Conservation (phyloP, 768 basidiomycete genomes). For the Lyophyllum semitale region DNA sequence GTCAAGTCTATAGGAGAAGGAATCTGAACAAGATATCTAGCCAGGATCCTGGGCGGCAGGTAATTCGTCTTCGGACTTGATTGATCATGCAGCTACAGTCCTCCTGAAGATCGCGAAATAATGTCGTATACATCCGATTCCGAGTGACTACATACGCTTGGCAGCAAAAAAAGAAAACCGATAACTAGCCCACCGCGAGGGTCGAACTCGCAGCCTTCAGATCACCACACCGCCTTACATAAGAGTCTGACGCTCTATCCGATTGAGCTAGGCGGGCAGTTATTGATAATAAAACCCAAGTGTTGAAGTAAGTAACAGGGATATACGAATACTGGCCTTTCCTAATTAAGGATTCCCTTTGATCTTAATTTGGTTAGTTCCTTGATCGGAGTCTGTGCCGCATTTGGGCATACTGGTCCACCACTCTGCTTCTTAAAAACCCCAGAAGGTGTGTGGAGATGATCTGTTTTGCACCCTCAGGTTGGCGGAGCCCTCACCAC, state of each 20-base stretch:
- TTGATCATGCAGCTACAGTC: too few relatives aligned
- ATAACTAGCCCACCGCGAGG: conserved; percentile 76
- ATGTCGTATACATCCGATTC: too few relatives aligned
- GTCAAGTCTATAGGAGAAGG: too few relatives aligned
- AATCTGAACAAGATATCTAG: too few relatives aligned
- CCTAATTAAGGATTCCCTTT: conserved; percentile 13
- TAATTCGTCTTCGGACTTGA: too few relatives aligned
- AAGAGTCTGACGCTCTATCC: conserved; percentile 65
- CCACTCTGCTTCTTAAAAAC: background rate
- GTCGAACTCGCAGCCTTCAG: conserved; percentile 88
- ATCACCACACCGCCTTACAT: conserved; percentile 33
- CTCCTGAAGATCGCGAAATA: too few relatives aligned
- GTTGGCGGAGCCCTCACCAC: conserved; percentile 1
- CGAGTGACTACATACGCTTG: too few relatives aligned
- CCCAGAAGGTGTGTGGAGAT: background rate
- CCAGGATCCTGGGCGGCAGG: too few relatives aligned
- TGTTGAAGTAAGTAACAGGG: too few relatives aligned
- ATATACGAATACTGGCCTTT: background rate
- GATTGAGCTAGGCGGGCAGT: conserved; percentile 63
- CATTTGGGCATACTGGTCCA: background rate
- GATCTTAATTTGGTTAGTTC: conserved; percentile 4
- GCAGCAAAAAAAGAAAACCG: background rate
- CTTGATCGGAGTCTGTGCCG: background rate
- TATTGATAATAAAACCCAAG: conserved; percentile 34
- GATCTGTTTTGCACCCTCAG: background rate